Base-by-base conservation (phyloP, 768 basidiomycete genomes). In the Serendipita vermifera region DNA sequence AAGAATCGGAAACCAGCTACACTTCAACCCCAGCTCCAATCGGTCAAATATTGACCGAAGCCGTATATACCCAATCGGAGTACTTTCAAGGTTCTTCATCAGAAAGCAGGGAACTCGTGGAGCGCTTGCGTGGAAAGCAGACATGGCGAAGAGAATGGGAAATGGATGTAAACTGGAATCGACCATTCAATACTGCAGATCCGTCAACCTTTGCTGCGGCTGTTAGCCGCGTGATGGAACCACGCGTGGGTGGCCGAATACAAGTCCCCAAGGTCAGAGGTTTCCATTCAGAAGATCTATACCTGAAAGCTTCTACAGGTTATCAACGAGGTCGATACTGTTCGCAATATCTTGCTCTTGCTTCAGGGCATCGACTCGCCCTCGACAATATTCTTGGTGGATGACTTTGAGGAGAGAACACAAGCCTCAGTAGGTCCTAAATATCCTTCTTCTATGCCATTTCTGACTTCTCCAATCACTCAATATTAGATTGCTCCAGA, bases 121-220 rank as follows among this genome's bases (percentile, higher is more conserved):
- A 87, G 64, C 74, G 73, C 5, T 66, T 90, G 24, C 76, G 76
- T 60, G 66, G 71, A 3, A 72, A 70, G 54, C 87, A 90, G 61
- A 88, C 88, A 62, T 90, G 87, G 87, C 75, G 77, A 59, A 68
- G 75, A 1, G 79, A 77, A 24, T 87, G 83, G 83, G 70, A 69
- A 53, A 72, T 72, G 1, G 75, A 78, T 60, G 69, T 70, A 22
- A 65, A 72, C 59, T 56, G 71, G 11, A 65, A 64, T 14, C 67
- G 69, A 20, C 68, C 68, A 3, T 87, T 89, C 62, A 69, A 82
- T 63, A 66, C 88, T 17, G 79, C 80, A 0, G 79, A 86, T 62
- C 78, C 83, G 6, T 87, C 85, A 2, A 83, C 85, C 2, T 69
- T 90, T 33, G 86, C 85, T 80, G 70, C 35, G 48, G 6, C 13